Evolutionary conservation across 768 basidiomycete genomes (phyloP).

Genomic region (Podaxis pistillaris): DNA sequence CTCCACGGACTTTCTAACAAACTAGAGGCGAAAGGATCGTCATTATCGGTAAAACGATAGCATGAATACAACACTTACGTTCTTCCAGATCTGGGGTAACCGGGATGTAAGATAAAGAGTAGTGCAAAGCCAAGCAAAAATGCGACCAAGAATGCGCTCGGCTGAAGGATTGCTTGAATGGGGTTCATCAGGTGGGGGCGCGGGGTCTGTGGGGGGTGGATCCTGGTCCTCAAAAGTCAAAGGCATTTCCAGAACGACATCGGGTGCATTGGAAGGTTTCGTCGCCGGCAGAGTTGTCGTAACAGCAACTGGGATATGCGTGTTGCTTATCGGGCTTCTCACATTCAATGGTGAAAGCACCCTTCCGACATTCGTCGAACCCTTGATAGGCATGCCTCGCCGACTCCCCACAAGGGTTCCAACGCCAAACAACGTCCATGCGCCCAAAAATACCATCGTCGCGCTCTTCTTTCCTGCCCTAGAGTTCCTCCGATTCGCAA

Average conservation of each 20-base stretch:
- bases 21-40: conserved; percentile 42
- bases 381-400: conserved; percentile 25
- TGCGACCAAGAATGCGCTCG: conserved; percentile 79
- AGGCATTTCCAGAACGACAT: background rate
- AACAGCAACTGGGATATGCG: background rate
- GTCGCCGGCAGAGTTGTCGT: background rate
- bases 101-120: conserved; percentile 91
- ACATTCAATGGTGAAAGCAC: conserved; percentile 37
- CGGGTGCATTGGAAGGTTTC: background rate
- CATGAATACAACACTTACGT: conserved; percentile 56
- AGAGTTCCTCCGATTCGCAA: conserved; percentile 41
- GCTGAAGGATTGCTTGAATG: conserved; percentile 26
- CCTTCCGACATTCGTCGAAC: conserved; percentile 39
- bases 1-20: conserved; percentile 86
- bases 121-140: conserved; percentile 94
- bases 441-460: conserved; percentile 78
- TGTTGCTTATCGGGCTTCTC: background rate
- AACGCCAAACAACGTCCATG: conserved; percentile 72
- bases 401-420: conserved; percentile 44
- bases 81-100: conserved; percentile 98
- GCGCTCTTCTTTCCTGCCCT: conserved; percentile 68
- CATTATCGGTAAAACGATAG: background rate
- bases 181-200: conserved; percentile 22
- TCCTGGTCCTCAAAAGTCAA: conserved; percentile 6
- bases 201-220: background rate